Evolutionary conservation across 306 rosid genomes (phyloP).

Genomic region (Malus fusca): DNA sequence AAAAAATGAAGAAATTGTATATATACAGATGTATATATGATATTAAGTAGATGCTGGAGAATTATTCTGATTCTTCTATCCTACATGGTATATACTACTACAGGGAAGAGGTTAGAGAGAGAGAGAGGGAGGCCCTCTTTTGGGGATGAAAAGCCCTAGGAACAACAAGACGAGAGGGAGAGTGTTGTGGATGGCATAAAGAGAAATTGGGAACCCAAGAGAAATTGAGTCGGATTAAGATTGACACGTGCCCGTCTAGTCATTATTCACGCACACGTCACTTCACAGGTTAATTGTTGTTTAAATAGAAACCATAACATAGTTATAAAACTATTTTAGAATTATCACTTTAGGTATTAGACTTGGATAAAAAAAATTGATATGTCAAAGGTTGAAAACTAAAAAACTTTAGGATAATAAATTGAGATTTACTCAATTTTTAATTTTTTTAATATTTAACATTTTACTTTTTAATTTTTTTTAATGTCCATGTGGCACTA

Average conservation of each 20-base stretch:
- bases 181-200: background rate
- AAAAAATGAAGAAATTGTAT: background rate
- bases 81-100: background rate
- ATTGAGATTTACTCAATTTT: background rate
- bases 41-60: conserved; percentile 21
- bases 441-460: too few species aligned
- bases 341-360: too few species aligned
- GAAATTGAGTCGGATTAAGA: too few species aligned
- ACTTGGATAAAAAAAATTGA: too few species aligned
- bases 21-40: background rate
- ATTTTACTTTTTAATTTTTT: too few species aligned
- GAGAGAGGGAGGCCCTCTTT: background rate
- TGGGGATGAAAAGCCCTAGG: background rate
- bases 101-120: background rate
- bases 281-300: too few species aligned
- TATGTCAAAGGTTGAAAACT: too few species aligned
- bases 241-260: fast-evolving
- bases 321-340: too few species aligned
- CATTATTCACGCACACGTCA: too few species aligned
- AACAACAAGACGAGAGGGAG: background rate
- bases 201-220: too few species aligned
- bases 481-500: too few species aligned
- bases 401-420: background rate
- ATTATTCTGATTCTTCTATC: conserved; percentile 26
- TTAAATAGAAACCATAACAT: too few species aligned